Evolutionary conservation across 139 green algal species (phyloP), one percentile per base, ranked within the genome.

Genomic region (Marvania coccoides): DNA sequence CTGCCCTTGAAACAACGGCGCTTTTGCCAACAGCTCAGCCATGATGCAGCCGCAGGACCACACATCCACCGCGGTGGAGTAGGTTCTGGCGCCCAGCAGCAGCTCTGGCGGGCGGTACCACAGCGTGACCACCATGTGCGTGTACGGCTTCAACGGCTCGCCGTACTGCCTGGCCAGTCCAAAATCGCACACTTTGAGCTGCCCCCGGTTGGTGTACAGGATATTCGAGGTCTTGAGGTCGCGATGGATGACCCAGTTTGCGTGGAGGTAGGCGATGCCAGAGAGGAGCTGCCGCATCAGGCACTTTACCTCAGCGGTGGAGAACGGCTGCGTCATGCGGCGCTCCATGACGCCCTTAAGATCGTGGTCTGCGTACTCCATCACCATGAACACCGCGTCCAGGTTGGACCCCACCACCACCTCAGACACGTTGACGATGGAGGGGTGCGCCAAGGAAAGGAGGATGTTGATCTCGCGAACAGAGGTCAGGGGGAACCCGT

Each of bases 291-390:
- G 92, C 58, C 31, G 26, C 47, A 71, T 63, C 19, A 71, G 47
- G 29, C 63, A 71, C 45, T 71, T 69, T n/a, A 84, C 83, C 62
- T 94, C 84, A 8, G 82, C 65, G 29, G 78, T 65, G 14, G 67
- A 72, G 65, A 93, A 94, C 8, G 76, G 76, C 61, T 79, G 61
- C 30, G 68, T 72, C 86, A 91, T 88, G n/a, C 56, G 48, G 13
- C 75, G 55, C 36, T 87, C 75, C 78, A 92, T 83, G 26, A 92
- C 70, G 38, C 56, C 28, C 65, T 93, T 94, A 13, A 99, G 81
- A 71, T 99, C 94, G 72, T 97, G 91, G 71, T 98, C 90, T 70
- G 94, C 86, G 72, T 90, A 97, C 76, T 99, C 94, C 91, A 99
- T 98, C 0, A 97, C 91, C 88, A 98, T 94, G 87, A 89, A 98